Conservation (phyloP, 1,284 basidiomycete species). For the Papiliotrema fonsecae region DNA sequence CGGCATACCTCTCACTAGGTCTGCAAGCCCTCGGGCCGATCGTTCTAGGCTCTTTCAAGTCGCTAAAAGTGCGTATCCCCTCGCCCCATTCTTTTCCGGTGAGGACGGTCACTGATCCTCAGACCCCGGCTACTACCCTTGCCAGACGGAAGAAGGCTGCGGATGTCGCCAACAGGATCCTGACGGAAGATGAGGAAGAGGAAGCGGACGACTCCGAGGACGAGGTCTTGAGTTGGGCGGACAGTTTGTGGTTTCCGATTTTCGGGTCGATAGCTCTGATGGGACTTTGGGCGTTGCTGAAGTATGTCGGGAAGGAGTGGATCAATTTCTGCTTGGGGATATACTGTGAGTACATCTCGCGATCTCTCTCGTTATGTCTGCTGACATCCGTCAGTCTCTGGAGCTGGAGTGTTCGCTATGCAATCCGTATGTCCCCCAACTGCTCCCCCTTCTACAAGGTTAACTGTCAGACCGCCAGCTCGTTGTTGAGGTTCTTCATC, state of each 20-base stretch:
- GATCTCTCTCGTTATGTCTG: background rate
- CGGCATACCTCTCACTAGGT: conserved; percentile 34
- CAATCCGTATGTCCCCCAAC: conserved; percentile 34
- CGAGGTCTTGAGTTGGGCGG: conserved; percentile 40
- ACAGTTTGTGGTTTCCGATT: conserved; percentile 42
- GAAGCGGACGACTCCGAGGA: conserved; percentile 35
- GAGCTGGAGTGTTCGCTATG: conserved; percentile 41
- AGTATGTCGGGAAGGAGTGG: conserved; percentile 74
- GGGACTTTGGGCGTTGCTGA: conserved; percentile 35
- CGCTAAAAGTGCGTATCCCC: conserved; percentile 34
- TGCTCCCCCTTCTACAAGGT: background rate
- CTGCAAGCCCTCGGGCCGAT: conserved; percentile 44
- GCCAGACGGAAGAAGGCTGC: conserved; percentile 14
- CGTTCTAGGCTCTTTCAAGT: conserved; percentile 44
- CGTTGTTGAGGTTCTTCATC: conserved; percentile 24
- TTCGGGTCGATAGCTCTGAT: conserved; percentile 42
- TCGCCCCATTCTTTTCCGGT: background rate
- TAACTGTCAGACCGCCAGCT: conserved; percentile 27
- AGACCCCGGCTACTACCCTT: conserved; percentile 35
- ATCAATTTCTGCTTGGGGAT: conserved; percentile 56
- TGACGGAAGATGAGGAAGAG: conserved; percentile 28
- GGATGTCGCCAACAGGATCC: conserved; percentile 6
- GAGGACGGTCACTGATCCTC: conserved; percentile 5
- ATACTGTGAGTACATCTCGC: conserved; percentile 57
- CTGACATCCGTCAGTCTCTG: conserved; percentile 22